These are phyloP conservation scores for Ascochyta koolunga DNA, from an alignment of 2,329 filamentous ascomycete species.

Conservation along the genomic window DNA sequence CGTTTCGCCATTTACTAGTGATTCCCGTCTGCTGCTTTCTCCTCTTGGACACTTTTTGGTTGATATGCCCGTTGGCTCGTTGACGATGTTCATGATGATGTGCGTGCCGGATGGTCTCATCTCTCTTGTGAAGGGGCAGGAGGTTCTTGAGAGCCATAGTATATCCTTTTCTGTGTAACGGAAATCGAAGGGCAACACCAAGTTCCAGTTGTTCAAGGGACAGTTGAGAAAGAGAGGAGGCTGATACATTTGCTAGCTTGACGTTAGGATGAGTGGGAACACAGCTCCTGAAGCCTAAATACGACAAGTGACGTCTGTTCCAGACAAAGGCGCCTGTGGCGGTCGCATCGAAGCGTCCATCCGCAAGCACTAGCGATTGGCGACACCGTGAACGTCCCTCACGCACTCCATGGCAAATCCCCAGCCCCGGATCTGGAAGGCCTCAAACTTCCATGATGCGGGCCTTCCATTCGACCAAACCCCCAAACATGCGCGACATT, in stretches of 20 bases:
- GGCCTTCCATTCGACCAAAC: background rate
- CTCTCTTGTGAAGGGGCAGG: constrained; percentile 15
- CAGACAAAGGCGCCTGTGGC: constrained; percentile 11
- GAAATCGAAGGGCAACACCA: background rate
- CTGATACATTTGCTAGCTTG: background rate
- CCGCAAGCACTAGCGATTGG: constrained; percentile 9
- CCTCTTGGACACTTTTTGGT: constrained; percentile 3
- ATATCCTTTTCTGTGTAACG: background rate
- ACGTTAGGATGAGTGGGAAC: background rate
- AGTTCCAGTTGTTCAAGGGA: background rate
- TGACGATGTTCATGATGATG: constrained; percentile 10
- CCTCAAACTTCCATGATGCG: background rate
- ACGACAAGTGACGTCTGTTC: constrained; percentile 13
- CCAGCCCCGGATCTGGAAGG: constrained; percentile 5
- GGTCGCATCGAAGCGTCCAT: constrained; percentile 7
- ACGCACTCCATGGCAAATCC: background rate
- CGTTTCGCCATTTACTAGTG: constrained; percentile 39
- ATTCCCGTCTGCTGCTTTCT: constrained; percentile 1
- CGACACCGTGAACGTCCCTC: constrained; percentile 1
- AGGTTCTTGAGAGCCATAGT: constrained; percentile 15
- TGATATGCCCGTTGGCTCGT: constrained; percentile 14
- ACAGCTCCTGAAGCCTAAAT: background rate
- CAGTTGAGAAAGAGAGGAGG: background rate
- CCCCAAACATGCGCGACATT: background rate
- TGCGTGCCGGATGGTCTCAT: background rate